phyloP scores from a whole-genome alignment of 1,284 basidiomycete genomes.

The Sporisorium reilianum region DNA sequence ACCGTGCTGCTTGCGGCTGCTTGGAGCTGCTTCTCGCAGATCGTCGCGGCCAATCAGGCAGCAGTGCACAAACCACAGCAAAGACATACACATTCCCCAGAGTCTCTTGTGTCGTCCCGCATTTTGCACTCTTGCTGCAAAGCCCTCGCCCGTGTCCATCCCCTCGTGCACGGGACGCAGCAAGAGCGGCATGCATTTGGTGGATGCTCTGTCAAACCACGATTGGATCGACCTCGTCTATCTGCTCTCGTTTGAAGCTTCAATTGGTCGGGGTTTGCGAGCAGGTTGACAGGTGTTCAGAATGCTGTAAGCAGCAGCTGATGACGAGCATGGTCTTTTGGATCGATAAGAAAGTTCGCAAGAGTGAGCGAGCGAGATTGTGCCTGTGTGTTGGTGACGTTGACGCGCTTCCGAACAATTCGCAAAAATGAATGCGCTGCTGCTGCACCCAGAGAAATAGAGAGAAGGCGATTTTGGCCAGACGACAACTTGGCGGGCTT shows the following conservation, averaged over 20 bases:
- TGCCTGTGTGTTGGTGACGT: conserved; percentile 4
- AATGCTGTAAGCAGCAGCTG: neutral
- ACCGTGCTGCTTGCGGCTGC: conserved; percentile 9
- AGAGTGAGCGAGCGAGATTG: neutral
- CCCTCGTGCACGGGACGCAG: neutral
- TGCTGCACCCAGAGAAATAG: neutral
- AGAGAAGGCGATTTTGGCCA: neutral
- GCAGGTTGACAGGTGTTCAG: neutral
- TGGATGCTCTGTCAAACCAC: neutral
- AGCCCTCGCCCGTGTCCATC: neutral
- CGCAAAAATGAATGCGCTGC: neutral
- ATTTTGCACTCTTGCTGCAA: neutral
- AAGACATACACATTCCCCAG: conserved; percentile 32
- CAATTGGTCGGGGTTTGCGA: conserved; percentile 2
- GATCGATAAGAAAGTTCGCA: conserved; percentile 38
- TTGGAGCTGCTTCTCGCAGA: conserved; percentile 6
- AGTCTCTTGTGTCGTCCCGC: neutral
- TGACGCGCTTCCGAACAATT: conserved; percentile 8
- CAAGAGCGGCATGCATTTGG: neutral
- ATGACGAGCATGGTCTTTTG: neutral
- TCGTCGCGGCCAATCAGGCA: conserved; percentile 9
- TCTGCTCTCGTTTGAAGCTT: too few relatives aligned
- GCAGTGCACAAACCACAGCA: neutral
- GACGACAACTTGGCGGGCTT: neutral
- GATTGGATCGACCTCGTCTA: neutral